These are phyloP conservation scores for Talinum fruticosum DNA, from an alignment of 148 eudicot genomes.

Conservation along the genomic window DNA sequence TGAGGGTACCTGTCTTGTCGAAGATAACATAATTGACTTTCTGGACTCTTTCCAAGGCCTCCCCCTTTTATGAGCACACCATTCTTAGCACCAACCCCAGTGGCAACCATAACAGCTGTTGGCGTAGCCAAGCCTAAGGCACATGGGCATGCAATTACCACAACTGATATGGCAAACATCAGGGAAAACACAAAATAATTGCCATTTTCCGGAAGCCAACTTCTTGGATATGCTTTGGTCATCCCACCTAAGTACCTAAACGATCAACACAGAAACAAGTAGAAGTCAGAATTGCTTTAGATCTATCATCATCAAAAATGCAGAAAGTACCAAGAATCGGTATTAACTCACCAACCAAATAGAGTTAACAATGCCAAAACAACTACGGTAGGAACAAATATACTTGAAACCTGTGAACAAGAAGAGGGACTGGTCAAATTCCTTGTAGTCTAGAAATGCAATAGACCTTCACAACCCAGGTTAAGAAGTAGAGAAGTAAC, in stretches of 20 bases:
- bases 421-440: conserved; percentile 3
- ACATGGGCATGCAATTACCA: conserved; percentile 97
- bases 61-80: conserved; percentile 97
- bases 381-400: conserved; percentile 91
- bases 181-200: conserved; percentile 86
- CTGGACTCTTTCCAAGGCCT: conserved; percentile 95
- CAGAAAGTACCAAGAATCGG: neutral
- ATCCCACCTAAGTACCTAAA: conserved; percentile 79
- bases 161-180: conserved; percentile 95
- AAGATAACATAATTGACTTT: conserved; percentile 81
- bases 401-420: conserved; percentile 75
- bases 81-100: conserved; percentile 95
- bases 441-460: neutral
- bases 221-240: conserved; percentile 60
- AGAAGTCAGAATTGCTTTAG: neutral
- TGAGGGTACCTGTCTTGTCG: conserved; percentile 96
- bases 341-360: conserved; percentile 67
- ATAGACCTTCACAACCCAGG: neutral
- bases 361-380: conserved; percentile 68
- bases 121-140: conserved; percentile 99
- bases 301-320: conserved; percentile 6
- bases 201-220: conserved; percentile 84
- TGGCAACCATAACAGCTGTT: conserved; percentile 98
- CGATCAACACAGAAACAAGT: neutral
- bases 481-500: neutral